Evolutionary conservation across 208 protist species (phyloP), one percentile per base, ranked within the genome.

Genomic region (Wallacemonas rigidus): DNA sequence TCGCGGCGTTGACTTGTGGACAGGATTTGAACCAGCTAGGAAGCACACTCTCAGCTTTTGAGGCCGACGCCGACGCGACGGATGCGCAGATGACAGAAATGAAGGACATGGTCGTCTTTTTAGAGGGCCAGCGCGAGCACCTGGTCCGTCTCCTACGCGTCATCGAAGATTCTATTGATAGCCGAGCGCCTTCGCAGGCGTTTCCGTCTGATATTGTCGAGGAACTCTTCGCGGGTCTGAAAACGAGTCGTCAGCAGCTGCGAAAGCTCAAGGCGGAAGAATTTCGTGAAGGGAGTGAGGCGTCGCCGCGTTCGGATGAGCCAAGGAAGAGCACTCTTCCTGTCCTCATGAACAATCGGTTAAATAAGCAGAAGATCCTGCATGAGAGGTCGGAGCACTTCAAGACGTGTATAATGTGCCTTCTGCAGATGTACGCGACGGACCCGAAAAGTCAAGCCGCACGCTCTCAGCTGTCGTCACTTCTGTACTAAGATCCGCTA

Each of bases 401-500:
- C 8, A 87, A 86, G 72, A 89, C 86, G 12, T 58, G 90, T 43
- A 57, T 94, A 47, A 89, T 84, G 54, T 84, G 75, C 41, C 55
- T 93, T 17, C 50, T 96, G 56, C 85, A 94, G 68, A 62, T 93
- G 7, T 90, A 91, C 60, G 50, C 85, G 11, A 70, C 51, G 1
- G 87, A 96, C 60, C 78, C 87, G 38, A 85, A 87, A 67, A 87
- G 81, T 51, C 85, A 92, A 39, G 79, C 79, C 7, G 83, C 89
- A 35, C 84, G 91, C 26, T 78, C 87, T 36, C 75, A 85, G 12
- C 77, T 96, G 2, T 82, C 87, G 3, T 96, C 91, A 2, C 61
- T 96, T 3, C 44, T 96, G 56, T 89, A 91, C 63, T 96, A 68
- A 77, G 44, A 12, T 26, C 26, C 26, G 26, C 26, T 26, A 26